Evolutionary conservation across 2,329 filamentous ascomycete genomes (phyloP).

Genomic region (Stagonosporopsis chrysanthemi): DNA sequence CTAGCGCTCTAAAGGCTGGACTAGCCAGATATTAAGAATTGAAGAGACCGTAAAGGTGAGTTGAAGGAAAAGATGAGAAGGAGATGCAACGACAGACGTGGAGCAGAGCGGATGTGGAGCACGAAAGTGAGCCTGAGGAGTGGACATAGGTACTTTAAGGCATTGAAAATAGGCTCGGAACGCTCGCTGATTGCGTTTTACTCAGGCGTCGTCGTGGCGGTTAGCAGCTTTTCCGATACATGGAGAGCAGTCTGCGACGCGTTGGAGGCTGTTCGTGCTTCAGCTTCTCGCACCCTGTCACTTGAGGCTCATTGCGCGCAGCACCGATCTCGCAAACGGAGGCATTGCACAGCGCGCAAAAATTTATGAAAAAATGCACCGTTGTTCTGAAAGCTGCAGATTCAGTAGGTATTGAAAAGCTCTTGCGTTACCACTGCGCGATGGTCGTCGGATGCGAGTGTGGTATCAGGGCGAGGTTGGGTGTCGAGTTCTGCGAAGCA

Average conservation of each 20-base stretch:
- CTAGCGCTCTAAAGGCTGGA: conserved; percentile 51
- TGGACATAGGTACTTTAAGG: conserved; percentile 49
- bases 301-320: conserved; percentile 25
- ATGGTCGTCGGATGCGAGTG: not conserved
- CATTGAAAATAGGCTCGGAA: conserved; percentile 40
- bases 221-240: conserved; percentile 44
- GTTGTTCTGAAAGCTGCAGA: not conserved
- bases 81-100: conserved; percentile 36
- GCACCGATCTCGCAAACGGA: not conserved
- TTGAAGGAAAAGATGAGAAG: conserved; percentile 36
- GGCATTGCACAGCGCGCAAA: not conserved
- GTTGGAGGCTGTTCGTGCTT: conserved; percentile 48
- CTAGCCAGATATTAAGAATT: conserved; percentile 50
- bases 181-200: conserved; percentile 36
- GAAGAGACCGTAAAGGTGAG: conserved; percentile 29
- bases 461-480: conserved; percentile 26
- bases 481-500: conserved; percentile 41
- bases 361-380: not conserved
- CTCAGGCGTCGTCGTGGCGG: conserved; percentile 35
- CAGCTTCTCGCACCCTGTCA: conserved; percentile 39
- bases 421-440: not conserved
- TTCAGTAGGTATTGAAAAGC: no score
- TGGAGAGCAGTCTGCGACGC: conserved; percentile 44
- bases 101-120: conserved; percentile 38
- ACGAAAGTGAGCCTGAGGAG: conserved; percentile 44